Conservation (phyloP, 805 yeast genomes). For the Kuraishia ogatae region DNA sequence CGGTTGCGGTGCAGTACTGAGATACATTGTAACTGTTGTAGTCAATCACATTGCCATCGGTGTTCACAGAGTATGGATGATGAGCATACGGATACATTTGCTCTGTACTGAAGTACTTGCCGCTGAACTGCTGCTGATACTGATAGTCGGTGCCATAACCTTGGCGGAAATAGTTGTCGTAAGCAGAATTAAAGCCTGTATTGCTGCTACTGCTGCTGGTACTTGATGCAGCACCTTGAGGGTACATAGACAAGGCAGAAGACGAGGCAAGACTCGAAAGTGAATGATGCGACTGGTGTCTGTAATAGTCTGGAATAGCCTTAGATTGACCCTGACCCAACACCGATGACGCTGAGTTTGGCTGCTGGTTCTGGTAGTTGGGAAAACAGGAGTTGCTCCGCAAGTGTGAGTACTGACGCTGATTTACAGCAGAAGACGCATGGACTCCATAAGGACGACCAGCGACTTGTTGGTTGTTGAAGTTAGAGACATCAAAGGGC, state of each 20-base stretch:
- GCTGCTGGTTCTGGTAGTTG: neutral
- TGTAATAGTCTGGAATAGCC: neutral
- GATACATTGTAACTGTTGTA: neutral
- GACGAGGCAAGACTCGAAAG: neutral
- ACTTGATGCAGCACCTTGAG: neutral
- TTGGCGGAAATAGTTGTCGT: neutral
- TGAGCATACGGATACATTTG: neutral
- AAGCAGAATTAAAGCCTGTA: neutral
- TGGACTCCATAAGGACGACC: neutral
- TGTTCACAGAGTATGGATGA: neutral
- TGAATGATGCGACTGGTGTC: neutral
- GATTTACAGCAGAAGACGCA: neutral
- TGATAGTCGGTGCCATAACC: neutral
- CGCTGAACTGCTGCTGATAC: neutral
- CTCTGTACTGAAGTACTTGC: neutral
- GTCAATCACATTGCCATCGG: neutral
- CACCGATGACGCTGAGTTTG: neutral
- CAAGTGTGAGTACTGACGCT: neutral
- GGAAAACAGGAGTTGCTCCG: neutral
- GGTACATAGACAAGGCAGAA: neutral
- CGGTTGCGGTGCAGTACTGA: neutral
- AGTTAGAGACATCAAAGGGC: neutral
- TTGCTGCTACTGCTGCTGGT: neutral
- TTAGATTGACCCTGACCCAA: neutral
- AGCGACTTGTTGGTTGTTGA: neutral